Base-by-base conservation (phyloP, 2,329 filamentous ascomycete species). In the Penicillium paneum region DNA sequence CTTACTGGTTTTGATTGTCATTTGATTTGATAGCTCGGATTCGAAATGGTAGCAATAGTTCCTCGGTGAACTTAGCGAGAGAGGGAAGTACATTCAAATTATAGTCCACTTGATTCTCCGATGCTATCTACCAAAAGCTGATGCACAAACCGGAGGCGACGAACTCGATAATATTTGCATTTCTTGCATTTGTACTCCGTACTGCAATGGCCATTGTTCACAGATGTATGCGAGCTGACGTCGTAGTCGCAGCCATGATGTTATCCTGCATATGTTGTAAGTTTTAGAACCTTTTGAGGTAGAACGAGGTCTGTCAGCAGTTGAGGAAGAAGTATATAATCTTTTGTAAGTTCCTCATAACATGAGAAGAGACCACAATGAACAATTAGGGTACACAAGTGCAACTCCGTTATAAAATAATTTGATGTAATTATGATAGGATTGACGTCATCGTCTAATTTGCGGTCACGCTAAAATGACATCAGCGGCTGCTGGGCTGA, bases 401-500 rank as follows among this genome's bases (percentile, higher is more conserved):
- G 6, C 12, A 31, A 43, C 5, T 28, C 26, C 26, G 26, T 32
- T 6, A 12, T 32, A 32, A n/a, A 10, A n/a, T 36, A 36, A 36
- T 36, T 19, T 11, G 17, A 5, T 41, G 24, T 41, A 26, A 41
- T 13, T 26, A 24, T 21, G 21, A 21, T 21, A 21, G 4, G 21
- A 24, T 5, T n/a, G 24, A 47, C 12, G 45, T 47, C 29, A 46
- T 12, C 17, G 17, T 1, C 12, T 49, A 49, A 34, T 34, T 36
- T 46, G 26, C 26, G 10, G 34, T 10, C 19, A 52, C 26, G 26
- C 19, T 12, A 6, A 15, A 31, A 60, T 64, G 61, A 64, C 59
- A 63, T 65, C 60, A 64, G 57, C 53, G 62, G 62, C 61, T 62
- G 54, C 36, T n/a, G 17, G 21, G 15, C 17, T 35, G 13, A 11